Evolutionary conservation across 306 rosid species (phyloP).

Genomic region (Malus asiatica): DNA sequence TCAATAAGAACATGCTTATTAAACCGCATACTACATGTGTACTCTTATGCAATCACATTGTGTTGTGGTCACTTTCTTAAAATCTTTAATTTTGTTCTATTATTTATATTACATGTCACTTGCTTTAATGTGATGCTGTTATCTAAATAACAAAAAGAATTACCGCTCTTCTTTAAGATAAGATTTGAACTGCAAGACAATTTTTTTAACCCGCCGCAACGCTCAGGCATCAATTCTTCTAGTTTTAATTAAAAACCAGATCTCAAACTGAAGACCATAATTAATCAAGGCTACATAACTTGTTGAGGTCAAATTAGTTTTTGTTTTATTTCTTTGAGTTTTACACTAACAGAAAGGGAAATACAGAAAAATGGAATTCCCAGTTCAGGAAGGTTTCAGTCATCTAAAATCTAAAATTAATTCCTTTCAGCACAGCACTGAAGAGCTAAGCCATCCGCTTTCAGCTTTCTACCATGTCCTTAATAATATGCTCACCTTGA

Average conservation of each 20-base stretch:
- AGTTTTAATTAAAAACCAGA: neutral
- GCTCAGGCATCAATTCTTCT: too few species aligned
- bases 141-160: too few species aligned
- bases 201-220: too few species aligned
- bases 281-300: slow-evolving; percentile 19
- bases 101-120: too few species aligned
- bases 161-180: too few species aligned
- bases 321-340: neutral
- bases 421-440: slow-evolving; percentile 17
- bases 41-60: too few species aligned
- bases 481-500: slow-evolving; percentile 32
- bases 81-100: too few species aligned
- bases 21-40: too few species aligned
- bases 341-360: slow-evolving; percentile 19
- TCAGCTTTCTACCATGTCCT: slow-evolving; percentile 6
- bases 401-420: slow-evolving; percentile 34
- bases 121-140: too few species aligned
- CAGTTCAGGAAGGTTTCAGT: slow-evolving; percentile 25
- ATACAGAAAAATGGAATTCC: slow-evolving; percentile 8
- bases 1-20: too few species aligned
- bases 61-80: too few species aligned
- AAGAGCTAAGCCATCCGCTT: slow-evolving; percentile 1
- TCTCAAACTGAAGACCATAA: slow-evolving; percentile 10
- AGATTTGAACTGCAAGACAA: too few species aligned
- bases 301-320: slow-evolving; percentile 10